Evolutionary conservation across 768 basidiomycete species (phyloP), one percentile per base, ranked within the genome.

Genomic region (Xerocomellus intermedius): DNA sequence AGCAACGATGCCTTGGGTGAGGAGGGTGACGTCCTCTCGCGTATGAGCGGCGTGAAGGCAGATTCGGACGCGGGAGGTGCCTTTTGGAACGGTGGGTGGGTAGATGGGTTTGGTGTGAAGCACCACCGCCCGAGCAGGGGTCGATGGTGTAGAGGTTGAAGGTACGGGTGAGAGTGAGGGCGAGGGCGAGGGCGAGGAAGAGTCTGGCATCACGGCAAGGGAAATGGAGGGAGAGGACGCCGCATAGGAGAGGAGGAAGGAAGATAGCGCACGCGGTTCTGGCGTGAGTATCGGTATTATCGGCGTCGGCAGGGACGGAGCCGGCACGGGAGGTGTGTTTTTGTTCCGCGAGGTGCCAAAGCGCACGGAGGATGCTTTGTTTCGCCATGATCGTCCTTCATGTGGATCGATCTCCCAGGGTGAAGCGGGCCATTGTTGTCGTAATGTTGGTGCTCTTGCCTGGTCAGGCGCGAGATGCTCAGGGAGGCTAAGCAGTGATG

Each of bases 41-140:
- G 84, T 82, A 63, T 95, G 92, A 2, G 79, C 84, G 0, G 93
- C 84, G 64, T 94, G 90, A 26, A 98, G 64, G 68, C 95, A 98
- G n/a, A 98, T 82, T 3, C 95, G 73, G 2, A 98, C 86, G 17
- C 94, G 82, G 56, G 94, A 89, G 55, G 81, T 81, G 9, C 91
- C 94, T 50, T 85, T 86, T 0, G 94, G 92, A 0, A 97, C 94
- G 0, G 94, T 97, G 0, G 96, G 95, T 77, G 86, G 88, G 10
- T 82, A 85, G 39, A 94, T 92, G 5, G 89, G 84, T 4, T 86
- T 83, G 0, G 86, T 88, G 60, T 86, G 84, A 64, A 89, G 79
- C 2, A 80, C 80, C 3, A 21, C 70, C 52, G 42, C 38, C 16
- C 5, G 72, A 64, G 28, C 22, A 0, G 48, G 43, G 1, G 21